Evolutionary conservation across 176 grass and related monocot species (phyloP).

Genomic region (Avena insularis): DNA sequence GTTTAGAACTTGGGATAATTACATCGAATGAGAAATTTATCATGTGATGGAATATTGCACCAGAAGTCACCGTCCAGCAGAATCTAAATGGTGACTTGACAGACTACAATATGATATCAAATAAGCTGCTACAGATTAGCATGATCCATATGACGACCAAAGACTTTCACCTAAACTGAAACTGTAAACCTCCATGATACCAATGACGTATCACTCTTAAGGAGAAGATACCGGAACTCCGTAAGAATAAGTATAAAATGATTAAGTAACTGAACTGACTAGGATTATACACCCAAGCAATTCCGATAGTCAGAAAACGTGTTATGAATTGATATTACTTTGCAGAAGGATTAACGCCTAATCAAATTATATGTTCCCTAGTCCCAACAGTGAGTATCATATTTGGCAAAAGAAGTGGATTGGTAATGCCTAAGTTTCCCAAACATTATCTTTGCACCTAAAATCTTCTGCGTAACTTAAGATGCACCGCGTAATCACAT

Average conservation of each 20-base stretch:
- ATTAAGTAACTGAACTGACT: constrained; percentile 8
- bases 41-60: background rate
- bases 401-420: background rate
- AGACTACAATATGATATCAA: background rate
- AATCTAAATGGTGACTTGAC: constrained; percentile 1
- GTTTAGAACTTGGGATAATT: background rate
- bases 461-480: background rate
- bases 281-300: constrained; percentile 24
- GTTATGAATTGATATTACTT: constrained; percentile 16
- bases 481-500: constrained; percentile 12
- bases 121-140: constrained; percentile 26
- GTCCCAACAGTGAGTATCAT: background rate
- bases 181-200: background rate
- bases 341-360: background rate
- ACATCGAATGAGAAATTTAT: background rate
- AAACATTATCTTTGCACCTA: constrained; percentile 9
- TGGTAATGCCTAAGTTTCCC: constrained; percentile 13
- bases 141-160: constrained; percentile 3
- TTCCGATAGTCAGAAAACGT: background rate
- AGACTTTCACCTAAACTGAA: constrained; percentile 16
- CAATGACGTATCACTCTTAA: background rate
- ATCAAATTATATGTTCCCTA: constrained; percentile 5
- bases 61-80: background rate
- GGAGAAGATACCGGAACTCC: background rate
- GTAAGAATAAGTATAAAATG: background rate